Evolutionary conservation across 2,329 filamentous ascomycete genomes (phyloP).

Genomic region (Fonsecaea erecta): DNA sequence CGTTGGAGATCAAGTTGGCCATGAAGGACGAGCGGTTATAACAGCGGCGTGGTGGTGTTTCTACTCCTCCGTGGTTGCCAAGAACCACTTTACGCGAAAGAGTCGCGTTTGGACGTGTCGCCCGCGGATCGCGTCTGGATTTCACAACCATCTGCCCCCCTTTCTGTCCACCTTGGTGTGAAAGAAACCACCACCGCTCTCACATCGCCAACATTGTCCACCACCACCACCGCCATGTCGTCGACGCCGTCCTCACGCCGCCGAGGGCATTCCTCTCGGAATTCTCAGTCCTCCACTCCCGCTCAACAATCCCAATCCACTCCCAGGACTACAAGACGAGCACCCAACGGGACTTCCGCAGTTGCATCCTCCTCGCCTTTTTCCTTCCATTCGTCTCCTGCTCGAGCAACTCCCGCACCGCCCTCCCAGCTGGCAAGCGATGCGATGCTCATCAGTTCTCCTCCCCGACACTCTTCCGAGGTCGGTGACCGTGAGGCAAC

Average conservation of each 20-base stretch:
- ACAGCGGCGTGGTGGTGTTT: neutral
- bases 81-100: slow-evolving; percentile 21
- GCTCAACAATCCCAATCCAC: slow-evolving; percentile 41
- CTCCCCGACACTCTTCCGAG: slow-evolving; percentile 47
- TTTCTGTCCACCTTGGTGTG: neutral
- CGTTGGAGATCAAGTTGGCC: too few species aligned
- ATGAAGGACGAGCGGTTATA: neutral
- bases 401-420: slow-evolving; percentile 47
- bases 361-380: slow-evolving; percentile 76
- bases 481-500: slow-evolving; percentile 51
- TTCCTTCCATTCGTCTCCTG: slow-evolving; percentile 71
- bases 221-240: slow-evolving; percentile 32
- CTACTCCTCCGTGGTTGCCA: neutral
- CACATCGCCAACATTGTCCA: neutral
- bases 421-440: slow-evolving; percentile 42
- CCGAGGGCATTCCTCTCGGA: slow-evolving; percentile 48
- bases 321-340: slow-evolving; percentile 45
- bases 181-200: neutral
- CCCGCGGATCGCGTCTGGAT: slow-evolving; percentile 7
- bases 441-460: slow-evolving; percentile 55
- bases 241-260: slow-evolving; percentile 51
- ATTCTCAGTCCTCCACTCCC: slow-evolving; percentile 48
- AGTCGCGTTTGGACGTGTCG: neutral
- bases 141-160: neutral
- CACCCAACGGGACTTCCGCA: slow-evolving; percentile 39